Conservation (phyloP, 495 filamentous ascomycete species). For the Hypoxylon lienhwacheense region DNA sequence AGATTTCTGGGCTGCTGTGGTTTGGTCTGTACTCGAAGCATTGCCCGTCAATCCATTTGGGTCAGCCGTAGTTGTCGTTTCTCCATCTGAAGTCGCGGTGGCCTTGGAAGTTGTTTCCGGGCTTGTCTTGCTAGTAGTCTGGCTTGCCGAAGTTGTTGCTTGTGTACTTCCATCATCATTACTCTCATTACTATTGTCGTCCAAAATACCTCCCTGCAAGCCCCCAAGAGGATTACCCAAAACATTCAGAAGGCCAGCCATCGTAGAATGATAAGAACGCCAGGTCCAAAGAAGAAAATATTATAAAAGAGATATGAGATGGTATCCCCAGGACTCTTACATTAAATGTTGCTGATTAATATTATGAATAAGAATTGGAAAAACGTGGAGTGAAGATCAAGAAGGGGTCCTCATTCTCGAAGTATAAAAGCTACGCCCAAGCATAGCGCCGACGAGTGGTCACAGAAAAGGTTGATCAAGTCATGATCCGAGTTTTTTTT, state of each 20-base stretch:
- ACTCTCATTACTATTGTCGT: slow-evolving; percentile 4
- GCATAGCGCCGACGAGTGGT: slow-evolving; percentile 9
- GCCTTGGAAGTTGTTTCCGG: neutral
- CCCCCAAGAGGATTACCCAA: slow-evolving; percentile 29
- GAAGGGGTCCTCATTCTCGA: slow-evolving; percentile 17
- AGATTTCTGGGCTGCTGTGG: neutral
- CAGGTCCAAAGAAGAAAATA: slow-evolving; percentile 38
- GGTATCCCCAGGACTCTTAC: slow-evolving; percentile 22
- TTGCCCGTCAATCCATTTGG: slow-evolving; percentile 6
- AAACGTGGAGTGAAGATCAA: slow-evolving; percentile 17
- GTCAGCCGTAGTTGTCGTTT: neutral
- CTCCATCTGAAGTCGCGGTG: slow-evolving; percentile 7
- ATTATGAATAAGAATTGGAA: slow-evolving; percentile 7
- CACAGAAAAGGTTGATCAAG: slow-evolving; percentile 18
- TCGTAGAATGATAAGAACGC: slow-evolving; percentile 36
- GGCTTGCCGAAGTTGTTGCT: neutral
- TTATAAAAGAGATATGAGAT: slow-evolving; percentile 18
- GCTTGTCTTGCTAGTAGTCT: neutral
- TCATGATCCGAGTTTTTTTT: slow-evolving; percentile 31
- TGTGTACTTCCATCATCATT: neutral
- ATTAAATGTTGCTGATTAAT: slow-evolving; percentile 12
- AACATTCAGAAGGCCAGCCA: slow-evolving; percentile 36
- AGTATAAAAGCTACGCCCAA: slow-evolving; percentile 15
- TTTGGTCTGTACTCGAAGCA: neutral
- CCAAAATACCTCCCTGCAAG: slow-evolving; percentile 19